Evolutionary conservation across 1,284 basidiomycete genomes (phyloP).

Genomic region (Gomphus sp.): DNA sequence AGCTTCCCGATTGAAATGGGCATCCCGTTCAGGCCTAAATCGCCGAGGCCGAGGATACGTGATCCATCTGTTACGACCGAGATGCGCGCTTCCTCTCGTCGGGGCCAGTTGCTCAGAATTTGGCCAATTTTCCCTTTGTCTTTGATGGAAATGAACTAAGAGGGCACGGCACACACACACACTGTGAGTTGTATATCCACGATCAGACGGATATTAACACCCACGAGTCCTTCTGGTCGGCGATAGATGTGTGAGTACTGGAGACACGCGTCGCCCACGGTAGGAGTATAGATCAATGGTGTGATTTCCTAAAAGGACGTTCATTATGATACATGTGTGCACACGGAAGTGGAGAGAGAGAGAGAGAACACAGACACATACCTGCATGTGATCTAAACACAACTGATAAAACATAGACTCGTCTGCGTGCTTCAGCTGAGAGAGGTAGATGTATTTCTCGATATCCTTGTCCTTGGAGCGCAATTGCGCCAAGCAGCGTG

Average conservation of each 20-base stretch:
- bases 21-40: slow-evolving; percentile 84
- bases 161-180: too few relatives aligned
- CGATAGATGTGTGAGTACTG: slow-evolving; percentile 79
- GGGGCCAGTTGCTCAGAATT: slow-evolving; percentile 72
- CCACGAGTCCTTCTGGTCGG: slow-evolving; percentile 67
- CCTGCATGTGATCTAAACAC: slow-evolving; percentile 56
- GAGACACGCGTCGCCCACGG: slow-evolving; percentile 85
- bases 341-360: too few relatives aligned
- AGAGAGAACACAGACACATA: slow-evolving; percentile 14
- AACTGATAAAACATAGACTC: slow-evolving; percentile 67
- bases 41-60: slow-evolving; percentile 88
- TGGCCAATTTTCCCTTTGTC: slow-evolving; percentile 75
- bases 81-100: slow-evolving; percentile 65
- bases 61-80: slow-evolving; percentile 87
- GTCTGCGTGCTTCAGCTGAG: slow-evolving; percentile 64
- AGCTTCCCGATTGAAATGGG: slow-evolving; percentile 92
- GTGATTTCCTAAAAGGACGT: slow-evolving; percentile 47
- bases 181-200: too few relatives aligned
- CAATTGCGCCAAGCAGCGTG: slow-evolving; percentile 59
- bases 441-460: slow-evolving; percentile 79
- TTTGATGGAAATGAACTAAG: slow-evolving; percentile 72
- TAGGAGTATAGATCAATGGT: slow-evolving; percentile 87
- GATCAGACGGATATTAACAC: slow-evolving; percentile 22
- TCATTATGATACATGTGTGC: neutral
- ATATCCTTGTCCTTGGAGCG: slow-evolving; percentile 64